Base-by-base conservation (phyloP, 2,329 filamentous ascomycete genomes). In the Acephala macrosclerotiorum region DNA sequence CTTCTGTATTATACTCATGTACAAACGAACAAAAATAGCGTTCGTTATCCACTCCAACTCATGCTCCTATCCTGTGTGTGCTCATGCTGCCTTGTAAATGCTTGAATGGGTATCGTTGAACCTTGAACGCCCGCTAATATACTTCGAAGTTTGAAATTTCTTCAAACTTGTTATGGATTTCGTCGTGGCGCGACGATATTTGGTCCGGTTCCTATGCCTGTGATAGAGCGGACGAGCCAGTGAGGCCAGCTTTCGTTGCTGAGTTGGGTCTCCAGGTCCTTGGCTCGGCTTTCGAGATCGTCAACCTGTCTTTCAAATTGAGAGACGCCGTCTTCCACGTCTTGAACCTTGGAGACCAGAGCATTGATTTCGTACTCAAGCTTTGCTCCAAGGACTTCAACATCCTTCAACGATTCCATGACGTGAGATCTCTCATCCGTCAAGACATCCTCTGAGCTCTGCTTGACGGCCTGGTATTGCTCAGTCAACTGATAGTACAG, bases 331-430 rank as follows among this genome's bases (percentile, higher is more conserved):
- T 93, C 91, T 75, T 97, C 94, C 9, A 97, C 91, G 75, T 98
- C 95, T 72, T 92, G 86, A 11, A 97, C 90, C 73, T 93, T 93
- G 57, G 89, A 88, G 58, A 89, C 84, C n/a, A 98, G 81, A 18
- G 89, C 88, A 66, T 91, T 87, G 67, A 97, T 90, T 81, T 97
- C 95, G 78, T 98, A 98, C 74, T 98, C 94, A 63, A 98, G 83
- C 78, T 94, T 94, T 22, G 93, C 93, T 2, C 91, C 88, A 45
- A 96, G 82, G 25, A 91, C 86, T 76, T 97, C 94, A 16, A 97
- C 84, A 69, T 96, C 92, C 76, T 91, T 91, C 67, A 94, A 82
- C 18, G 85, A 85, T 75, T 96, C 92, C 3, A 85, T 87, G 42
- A 97, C 81, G 60, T 86, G 84, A 25, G 84, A 83, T 47, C 89